These are phyloP conservation scores for Pestalotiopsis fici DNA, from an alignment of 2,329 filamentous ascomycete species.

Conservation along the genomic window DNA sequence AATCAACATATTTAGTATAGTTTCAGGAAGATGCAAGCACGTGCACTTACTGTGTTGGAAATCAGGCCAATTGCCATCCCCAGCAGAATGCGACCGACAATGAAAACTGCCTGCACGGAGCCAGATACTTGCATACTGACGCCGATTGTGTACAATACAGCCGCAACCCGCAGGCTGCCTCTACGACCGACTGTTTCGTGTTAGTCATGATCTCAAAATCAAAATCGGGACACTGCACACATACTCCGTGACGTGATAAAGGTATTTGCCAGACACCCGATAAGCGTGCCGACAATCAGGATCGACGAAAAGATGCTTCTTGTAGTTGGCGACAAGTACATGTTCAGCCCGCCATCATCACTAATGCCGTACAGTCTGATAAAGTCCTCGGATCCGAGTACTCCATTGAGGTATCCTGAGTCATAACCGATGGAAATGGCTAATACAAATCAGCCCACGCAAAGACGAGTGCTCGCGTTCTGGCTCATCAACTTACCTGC, in stretches of 20 bases:
- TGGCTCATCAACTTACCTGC: background rate
- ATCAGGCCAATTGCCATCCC: background rate
- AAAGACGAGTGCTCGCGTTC: background rate
- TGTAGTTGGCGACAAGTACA: background rate
- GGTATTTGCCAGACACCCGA: background rate
- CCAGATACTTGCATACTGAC: background rate
- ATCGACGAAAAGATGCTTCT: background rate
- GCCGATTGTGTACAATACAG: background rate
- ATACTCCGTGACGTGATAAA: background rate
- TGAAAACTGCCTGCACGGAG: background rate
- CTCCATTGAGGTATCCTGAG: background rate
- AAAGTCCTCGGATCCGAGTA: background rate
- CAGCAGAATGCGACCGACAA: background rate
- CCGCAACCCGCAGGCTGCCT: background rate
- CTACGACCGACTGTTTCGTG: background rate
- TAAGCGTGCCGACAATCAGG: background rate
- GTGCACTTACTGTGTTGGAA: background rate
- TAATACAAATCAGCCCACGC: background rate
- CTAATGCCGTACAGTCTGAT: background rate
- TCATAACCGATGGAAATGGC: background rate
- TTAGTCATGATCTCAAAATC: background rate
- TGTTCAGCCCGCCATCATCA: background rate
- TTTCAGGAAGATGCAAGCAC: background rate
- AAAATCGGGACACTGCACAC: background rate
- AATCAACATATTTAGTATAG: background rate